Conservation (phyloP, 768 basidiomycete species). For the Goffeauzyma gilvescens region DNA sequence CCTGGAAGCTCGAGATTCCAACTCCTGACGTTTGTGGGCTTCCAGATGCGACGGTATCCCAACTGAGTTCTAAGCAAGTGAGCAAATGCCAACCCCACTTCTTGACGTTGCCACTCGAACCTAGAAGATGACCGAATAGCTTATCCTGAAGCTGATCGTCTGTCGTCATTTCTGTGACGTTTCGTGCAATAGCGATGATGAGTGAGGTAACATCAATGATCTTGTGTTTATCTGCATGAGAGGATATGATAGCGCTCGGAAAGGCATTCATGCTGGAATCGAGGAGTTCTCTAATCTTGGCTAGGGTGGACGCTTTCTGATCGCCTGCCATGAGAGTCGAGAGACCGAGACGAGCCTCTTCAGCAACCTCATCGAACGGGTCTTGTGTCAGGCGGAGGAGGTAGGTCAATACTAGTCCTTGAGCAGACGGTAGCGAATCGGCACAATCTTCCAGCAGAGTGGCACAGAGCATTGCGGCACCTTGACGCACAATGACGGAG, state of each 20-base stretch:
- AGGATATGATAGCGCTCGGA: conserved; percentile 51
- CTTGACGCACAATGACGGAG: conserved; percentile 14
- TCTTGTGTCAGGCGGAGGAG: conserved; percentile 45
- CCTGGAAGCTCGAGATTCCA: too few species aligned
- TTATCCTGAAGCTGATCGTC: background rate
- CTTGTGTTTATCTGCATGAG: conserved; percentile 55
- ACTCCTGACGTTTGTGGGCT: too few species aligned
- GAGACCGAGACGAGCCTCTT: conserved; percentile 9
- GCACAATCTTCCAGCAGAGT: conserved; percentile 9
- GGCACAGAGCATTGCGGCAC: conserved; percentile 9
- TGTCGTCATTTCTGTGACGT: conserved; percentile 42
- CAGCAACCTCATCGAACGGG: conserved; percentile 17
- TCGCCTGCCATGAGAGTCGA: conserved; percentile 4
- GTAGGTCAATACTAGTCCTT: conserved; percentile 49
- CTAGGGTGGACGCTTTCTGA: conserved; percentile 26
- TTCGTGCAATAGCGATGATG: conserved; percentile 52
- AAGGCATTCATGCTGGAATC: conserved; percentile 48
- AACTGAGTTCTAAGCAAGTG: conserved; percentile 61
- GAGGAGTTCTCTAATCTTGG: conserved; percentile 45
- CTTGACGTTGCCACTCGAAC: conserved; percentile 65
- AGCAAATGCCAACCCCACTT: conserved; percentile 82
- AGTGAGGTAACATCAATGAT: conserved; percentile 50
- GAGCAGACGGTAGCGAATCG: conserved; percentile 44
- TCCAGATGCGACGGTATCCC: too few species aligned
- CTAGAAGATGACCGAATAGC: conserved; percentile 45